Base-by-base conservation (phyloP, 768 basidiomycete species). In the Leccinum boreale region DNA sequence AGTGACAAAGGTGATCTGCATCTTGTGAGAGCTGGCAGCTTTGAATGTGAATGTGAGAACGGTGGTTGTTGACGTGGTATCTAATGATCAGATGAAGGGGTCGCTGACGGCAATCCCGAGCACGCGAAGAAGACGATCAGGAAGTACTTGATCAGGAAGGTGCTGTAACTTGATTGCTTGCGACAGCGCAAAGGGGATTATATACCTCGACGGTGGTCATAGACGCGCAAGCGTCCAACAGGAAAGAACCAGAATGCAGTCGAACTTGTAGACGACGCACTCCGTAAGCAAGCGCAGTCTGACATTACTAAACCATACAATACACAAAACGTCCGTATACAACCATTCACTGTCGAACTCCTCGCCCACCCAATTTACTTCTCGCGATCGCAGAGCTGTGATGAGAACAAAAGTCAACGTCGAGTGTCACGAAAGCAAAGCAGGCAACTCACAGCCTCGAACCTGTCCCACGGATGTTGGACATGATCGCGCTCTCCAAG, bases 401-500 rank as follows among this genome's bases (percentile, higher is more conserved):
- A 53, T 29, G 26, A 33, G 49, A 49, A 46, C 26, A 50, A 57
- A 31, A 29, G 23, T 59, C 24, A 55, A 31, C 19, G 19, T 42
- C 33, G 58, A 36, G 26, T 45, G 26, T 49, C 55, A 49, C 8
- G 21, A 24, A 28, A 33, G 36, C 31, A 50, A 8, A 50, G 50
- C 14, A 23, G 26, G 26, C 4, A 14, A 82, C 90, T 76, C 65
- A 92, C 90, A 90, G 68, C 57, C 84, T 82, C 11, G 90, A 90
- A 3, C 85, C 81, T 42, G 79, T 79, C 15, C 80, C 81, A 17
- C 82, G 82, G 56, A 86, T 83, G 68, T 92, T 90, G 3, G 90
- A 92, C 73, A 87, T 75, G 48, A 90, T 70, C 0, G 90, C 89
- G 62, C 90, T 92, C 67, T 91, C 90, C 59, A 94, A 68, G 4